A percentile compares a stretch with the other conserved stretches of the same genome.
phyloP scores from a whole-genome alignment of 805 yeast species.

The Pichia californica region DNA sequence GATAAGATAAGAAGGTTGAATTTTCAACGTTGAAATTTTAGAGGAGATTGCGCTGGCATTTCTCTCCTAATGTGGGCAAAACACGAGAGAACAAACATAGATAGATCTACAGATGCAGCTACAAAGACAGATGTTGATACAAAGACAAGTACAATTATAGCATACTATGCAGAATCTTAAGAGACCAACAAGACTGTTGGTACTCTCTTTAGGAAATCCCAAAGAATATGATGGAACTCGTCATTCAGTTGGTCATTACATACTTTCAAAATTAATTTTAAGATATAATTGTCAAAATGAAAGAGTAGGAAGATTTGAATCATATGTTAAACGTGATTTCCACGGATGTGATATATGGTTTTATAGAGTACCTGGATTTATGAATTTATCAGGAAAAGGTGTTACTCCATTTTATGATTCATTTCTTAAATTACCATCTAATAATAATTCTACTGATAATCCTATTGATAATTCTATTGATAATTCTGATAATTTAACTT shows the following conservation, averaged over 20 bases:
- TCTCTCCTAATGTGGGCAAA: neutral
- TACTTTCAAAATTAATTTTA: conserved; percentile 32
- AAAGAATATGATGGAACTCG: conserved; percentile 53
- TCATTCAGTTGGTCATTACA: conserved; percentile 71
- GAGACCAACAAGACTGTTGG: conserved; percentile 20
- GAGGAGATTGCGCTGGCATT: too few relatives aligned
- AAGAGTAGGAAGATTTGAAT: conserved; percentile 1
- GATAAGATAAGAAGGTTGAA: too few relatives aligned
- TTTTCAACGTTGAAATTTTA: too few relatives aligned
- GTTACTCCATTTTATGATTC: conserved; percentile 35
- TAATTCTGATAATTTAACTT: conserved; percentile 29
- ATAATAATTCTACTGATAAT: too few relatives aligned
- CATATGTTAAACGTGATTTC: neutral
- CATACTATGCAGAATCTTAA: neutral
- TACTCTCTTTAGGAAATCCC: conserved; percentile 73
- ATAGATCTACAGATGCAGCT: too few relatives aligned
- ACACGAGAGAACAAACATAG: neutral
- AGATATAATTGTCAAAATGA: neutral
- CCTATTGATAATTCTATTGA: conserved; percentile 13
- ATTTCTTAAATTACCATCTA: conserved; percentile 20
- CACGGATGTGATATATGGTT: conserved; percentile 9
- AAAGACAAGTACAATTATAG: too few relatives aligned
- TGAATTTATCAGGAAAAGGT: conserved; percentile 64
- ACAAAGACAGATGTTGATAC: too few relatives aligned
- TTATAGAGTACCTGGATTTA: conserved; percentile 30